Base-by-base conservation (phyloP, 345 rosid species). In the Brassica rapa region DNA sequence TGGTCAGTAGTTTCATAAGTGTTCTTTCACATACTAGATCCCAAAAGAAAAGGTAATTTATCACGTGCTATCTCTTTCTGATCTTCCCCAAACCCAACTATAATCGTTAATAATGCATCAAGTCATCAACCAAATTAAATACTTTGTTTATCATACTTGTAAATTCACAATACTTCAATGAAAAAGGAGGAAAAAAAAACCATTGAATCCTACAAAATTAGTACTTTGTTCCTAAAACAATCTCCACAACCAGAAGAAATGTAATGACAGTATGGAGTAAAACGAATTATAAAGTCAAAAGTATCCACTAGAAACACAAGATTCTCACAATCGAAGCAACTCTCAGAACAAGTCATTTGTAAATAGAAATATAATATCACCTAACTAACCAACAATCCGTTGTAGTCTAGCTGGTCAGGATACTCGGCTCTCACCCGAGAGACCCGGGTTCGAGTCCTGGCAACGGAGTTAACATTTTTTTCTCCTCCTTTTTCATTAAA, bases 361-460 rank as follows among this genome's bases (percentile, higher is more conserved):
- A 46, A 12, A 12, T 12, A 46, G 6, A 43, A 10, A 10, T 0
- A 3, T 2, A 4, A 11, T 4, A 46, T 46, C 57, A 1, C 57
- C 21, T 5, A n/a, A 1, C 0, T 4, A 0, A 53, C 16, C 21
- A 53, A 0, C 21, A 53, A 15, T 53, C 59, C 59, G 59, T 53
- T 15, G 59, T 53, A 53, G 59, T 53, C 59, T 53, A 53, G 57
- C 57, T 53, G 59, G 59, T 87, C 61, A 86, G 90, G 90, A 86
- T 88, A 87, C 84, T 86, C 82, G 90, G 88, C 91, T 89, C 88
- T 87, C 95, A 84, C 86, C 84, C 84, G 85, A 87, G 80, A 77
- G 90, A 85, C 87, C 66, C 75, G 39, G 27, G 78, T 74, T 66
- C 66, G 5, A 66, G 2, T 35, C 12, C 57, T 66, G 66, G 72